Percentiles rank a stretch among this genome's conserved stretches.
Conservation (phyloP, 2,329 filamentous ascomycete species). For the Calcarisporium arbuscula region DNA sequence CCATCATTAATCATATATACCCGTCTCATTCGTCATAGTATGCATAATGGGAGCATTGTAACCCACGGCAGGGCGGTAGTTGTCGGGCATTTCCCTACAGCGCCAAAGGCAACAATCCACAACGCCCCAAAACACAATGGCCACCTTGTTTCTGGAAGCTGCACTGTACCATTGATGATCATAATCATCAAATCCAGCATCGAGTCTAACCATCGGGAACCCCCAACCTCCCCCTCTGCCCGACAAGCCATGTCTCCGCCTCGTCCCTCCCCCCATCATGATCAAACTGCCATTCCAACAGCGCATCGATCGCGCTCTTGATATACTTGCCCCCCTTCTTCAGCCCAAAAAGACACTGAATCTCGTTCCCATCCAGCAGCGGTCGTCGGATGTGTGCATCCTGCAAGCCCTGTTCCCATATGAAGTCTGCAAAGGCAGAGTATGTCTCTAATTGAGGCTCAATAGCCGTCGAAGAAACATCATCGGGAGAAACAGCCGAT, state of each 20-base stretch:
- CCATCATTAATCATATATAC: too few relatives aligned
- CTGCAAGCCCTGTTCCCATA: slow-evolving; percentile 5
- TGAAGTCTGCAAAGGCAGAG: slow-evolving; percentile 8
- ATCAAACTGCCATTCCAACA: slow-evolving; percentile 13
- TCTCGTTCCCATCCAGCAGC: slow-evolving; percentile 9
- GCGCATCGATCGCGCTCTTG: slow-evolving; percentile 5
- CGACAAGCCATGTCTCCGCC: slow-evolving; percentile 10
- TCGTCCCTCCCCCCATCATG: slow-evolving; percentile 7
- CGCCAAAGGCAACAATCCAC: too few relatives aligned
- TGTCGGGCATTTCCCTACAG: too few relatives aligned
- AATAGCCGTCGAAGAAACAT: neutral
- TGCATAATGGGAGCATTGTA: too few relatives aligned
- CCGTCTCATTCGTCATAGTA: too few relatives aligned
- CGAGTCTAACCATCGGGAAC: too few relatives aligned
- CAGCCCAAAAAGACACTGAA: slow-evolving; percentile 9
- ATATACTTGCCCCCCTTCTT: slow-evolving; percentile 9
- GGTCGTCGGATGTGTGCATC: slow-evolving; percentile 6
- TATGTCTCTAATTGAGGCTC: neutral
- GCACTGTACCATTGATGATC: slow-evolving; percentile 17
- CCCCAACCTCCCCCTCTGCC: neutral
- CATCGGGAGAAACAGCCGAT: neutral
- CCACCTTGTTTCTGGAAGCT: too few relatives aligned
- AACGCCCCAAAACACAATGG: too few relatives aligned
- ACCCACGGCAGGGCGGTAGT: too few relatives aligned
- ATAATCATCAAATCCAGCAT: neutral